Evolutionary conservation across 305 asterid genomes (phyloP), one percentile per base, ranked within the genome.

Genomic region (Solanum hybrid): DNA sequence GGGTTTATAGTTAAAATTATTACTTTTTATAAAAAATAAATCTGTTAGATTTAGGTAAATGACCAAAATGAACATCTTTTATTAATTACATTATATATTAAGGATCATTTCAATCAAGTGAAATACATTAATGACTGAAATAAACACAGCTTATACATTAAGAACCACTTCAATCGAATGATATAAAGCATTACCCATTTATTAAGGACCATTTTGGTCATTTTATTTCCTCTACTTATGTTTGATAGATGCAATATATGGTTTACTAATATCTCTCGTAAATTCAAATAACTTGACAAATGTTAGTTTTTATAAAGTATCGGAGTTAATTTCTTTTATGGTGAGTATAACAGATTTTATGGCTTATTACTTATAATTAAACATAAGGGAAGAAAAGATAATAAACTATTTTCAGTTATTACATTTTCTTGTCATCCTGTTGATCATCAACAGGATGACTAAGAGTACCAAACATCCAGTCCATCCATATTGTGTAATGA

Each of bases 381-480:
- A 31, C 32, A 31, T 31, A 31, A 31, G 32, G 32, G 32, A 31
- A 31, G 32, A 31, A 31, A 31, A 31, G 32, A 31, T 31, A 31
- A 31, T 31, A 31, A 31, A 31, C 34, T 31, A 31, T 46, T 81
- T 26, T 27, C 72, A 82, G 29, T 42, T 79, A 82, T 92, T 91
- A 95, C 78, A 92, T 89, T 91, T 94, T 94, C 93, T 96, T 96
- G 92, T 93, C 90, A 46, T 94, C 96, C 14, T 94, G 60, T 98
- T 88, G 46, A 38, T 38, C 3, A 42, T 94, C 94, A 36, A 87
- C 86, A 10, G 99, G 99, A 87, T 97, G 97, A 13, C 97, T 97
- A 40, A 98, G 99, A 56, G 99, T 98, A 84, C 98, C 97, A 78
- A 98, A 96, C 99, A 96, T 95, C 99, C 98, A 96, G 92, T 98